Conservation (phyloP, 345 rosid genomes). For the Brassica nigra region DNA sequence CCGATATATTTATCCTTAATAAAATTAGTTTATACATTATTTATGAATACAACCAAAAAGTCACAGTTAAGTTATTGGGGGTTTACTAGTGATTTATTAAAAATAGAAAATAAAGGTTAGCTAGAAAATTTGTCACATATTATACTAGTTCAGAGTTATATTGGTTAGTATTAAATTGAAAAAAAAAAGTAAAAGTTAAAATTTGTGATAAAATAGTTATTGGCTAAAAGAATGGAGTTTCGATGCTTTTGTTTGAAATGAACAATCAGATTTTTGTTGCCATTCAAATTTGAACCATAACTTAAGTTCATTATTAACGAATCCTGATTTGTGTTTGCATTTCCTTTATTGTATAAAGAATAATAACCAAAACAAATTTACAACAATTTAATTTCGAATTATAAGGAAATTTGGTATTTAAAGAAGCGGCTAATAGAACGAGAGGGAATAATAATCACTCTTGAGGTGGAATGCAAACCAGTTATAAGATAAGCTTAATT, state of each 20-base stretch:
- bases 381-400: not conserved
- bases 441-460: constrained; percentile 14
- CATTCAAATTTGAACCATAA: not conserved
- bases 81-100: no score
- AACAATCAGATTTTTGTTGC: not conserved
- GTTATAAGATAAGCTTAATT: constrained; percentile 30
- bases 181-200: not conserved
- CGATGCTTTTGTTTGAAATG: not conserved
- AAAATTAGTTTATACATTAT: no score
- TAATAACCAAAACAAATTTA: not conserved
- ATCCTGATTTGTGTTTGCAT: not conserved
- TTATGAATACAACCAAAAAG: no score
- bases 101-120: no score
- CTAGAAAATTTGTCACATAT: not conserved
- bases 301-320: not conserved
- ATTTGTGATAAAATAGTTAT: not conserved
- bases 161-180: not conserved
- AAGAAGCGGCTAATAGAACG: constrained; percentile 27
- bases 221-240: not conserved
- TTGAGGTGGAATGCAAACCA: constrained; percentile 17
- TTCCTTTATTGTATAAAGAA: not conserved
- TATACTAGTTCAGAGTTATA: not conserved
- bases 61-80: no score
- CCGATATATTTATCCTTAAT: no score
- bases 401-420: not conserved